Conservation (phyloP, 495 filamentous ascomycete genomes). For the Penicillium simplicissimum region DNA sequence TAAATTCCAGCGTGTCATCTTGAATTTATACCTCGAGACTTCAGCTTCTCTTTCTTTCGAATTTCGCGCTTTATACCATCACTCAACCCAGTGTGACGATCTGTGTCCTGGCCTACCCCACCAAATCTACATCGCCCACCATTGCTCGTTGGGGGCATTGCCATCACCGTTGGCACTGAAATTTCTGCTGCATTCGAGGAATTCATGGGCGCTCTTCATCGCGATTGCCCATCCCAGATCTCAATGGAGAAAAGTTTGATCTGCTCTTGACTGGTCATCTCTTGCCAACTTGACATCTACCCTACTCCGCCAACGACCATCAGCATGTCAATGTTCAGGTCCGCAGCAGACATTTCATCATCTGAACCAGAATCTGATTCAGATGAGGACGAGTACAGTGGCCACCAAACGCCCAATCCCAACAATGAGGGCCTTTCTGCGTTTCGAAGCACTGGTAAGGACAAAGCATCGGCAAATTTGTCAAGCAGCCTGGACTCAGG, state of each 20-base stretch:
- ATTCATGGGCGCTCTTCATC: neutral
- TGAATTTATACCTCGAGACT: neutral
- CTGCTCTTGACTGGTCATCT: neutral
- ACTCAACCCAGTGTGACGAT: neutral
- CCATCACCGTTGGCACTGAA: neutral
- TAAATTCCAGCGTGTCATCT: slow-evolving; percentile 19
- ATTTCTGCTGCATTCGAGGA: neutral
- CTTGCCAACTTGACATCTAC: neutral
- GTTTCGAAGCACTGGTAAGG: slow-evolving; percentile 7
- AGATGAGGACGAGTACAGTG: slow-evolving; percentile 22
- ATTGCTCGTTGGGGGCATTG: neutral
- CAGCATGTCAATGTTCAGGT: slow-evolving; percentile 50
- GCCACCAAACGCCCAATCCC: slow-evolving; percentile 6
- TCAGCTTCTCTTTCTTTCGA: neutral
- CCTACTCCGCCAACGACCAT: neutral
- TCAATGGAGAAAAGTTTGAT: slow-evolving; percentile 6
- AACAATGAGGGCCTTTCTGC: slow-evolving; percentile 4
- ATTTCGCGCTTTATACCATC: neutral
- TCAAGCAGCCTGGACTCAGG: slow-evolving; percentile 10
- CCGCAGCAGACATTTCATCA: slow-evolving; percentile 43
- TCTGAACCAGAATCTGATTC: slow-evolving; percentile 39
- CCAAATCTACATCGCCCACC: slow-evolving; percentile 5
- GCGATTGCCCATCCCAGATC: neutral
- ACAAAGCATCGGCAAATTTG: slow-evolving; percentile 8
- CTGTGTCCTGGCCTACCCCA: slow-evolving; percentile 1